Evolutionary conservation across 345 rosid species (phyloP).

Genomic region (Trapa bicornis): DNA sequence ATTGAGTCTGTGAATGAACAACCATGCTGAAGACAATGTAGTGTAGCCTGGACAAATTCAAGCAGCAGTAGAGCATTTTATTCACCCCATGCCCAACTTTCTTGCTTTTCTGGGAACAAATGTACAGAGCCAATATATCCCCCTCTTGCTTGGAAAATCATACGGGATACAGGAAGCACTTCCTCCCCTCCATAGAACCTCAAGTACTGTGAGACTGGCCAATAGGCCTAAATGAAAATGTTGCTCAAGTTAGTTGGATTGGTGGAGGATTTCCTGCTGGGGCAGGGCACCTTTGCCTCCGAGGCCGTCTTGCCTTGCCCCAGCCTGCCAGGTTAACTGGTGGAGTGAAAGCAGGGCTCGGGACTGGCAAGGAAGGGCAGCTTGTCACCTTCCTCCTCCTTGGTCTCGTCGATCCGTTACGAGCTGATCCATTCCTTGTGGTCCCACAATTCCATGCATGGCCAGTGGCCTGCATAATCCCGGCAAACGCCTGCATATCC

Average conservation of each 20-base stretch:
- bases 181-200: background rate
- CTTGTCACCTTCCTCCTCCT: constrained; percentile 43
- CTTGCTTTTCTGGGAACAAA: background rate
- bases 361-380: constrained; percentile 23
- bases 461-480: constrained; percentile 74
- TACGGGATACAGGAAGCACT: no score
- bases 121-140: background rate
- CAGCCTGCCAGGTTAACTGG: constrained; percentile 65
- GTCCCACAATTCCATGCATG: constrained; percentile 53
- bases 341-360: constrained; percentile 2
- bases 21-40: background rate
- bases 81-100: background rate
- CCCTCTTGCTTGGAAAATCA: background rate
- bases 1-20: background rate
- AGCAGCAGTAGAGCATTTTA: background rate
- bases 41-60: background rate
- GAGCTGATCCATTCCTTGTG: constrained; percentile 31
- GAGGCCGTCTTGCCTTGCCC: constrained; percentile 91
- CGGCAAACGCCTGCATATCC: constrained; percentile 85
- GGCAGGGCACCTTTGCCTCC: constrained; percentile 69
- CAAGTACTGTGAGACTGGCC: background rate
- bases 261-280: constrained; percentile 47
- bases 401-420: background rate
- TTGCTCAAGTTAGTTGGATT: constrained; percentile 25
- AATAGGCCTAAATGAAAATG: background rate